Evolutionary conservation across 2,329 filamentous ascomycete species (phyloP), one percentile per base, ranked within the genome.

Genomic region (Allantophomopsis cytisporea): DNA sequence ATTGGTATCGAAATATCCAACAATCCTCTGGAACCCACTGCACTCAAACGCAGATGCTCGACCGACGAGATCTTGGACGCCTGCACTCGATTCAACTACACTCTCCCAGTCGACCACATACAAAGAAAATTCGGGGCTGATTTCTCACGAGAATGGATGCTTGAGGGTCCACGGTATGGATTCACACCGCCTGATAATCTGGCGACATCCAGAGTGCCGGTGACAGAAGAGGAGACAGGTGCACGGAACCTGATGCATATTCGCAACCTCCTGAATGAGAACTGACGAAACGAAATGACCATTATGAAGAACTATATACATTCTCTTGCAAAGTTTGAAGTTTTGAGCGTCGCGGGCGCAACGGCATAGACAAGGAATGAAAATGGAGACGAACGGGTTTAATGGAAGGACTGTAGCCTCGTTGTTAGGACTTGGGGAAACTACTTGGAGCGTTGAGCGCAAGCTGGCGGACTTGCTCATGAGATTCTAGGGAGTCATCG

Each of bases 31-130:
- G 42, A 48, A 5, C 8, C 16, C 39, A 3, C 38, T 43, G 2
- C 39, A 23, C 17, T 32, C 37, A 39, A 43, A 20, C 33, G 42
- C 7, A 23, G 35, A 8, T 53, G 50, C 39, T 42, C 41, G 5
- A 45, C 53, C 12, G 53, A 57, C 39, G 54, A 58, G 38, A 35
- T 58, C 12, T 43, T 58, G 14, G 49, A 55, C 36, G 55, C 53
- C 13, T 58, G 53, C 38, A 56, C 51, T 5, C 40, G 52, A 32
- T 41, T 47, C 2, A 53, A 47, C 5, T 58, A 57, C 44, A 21
- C 41, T 14, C 54, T 54, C 32, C 54, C 55, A 7, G 21, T 52
- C 11, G 34, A 45, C 14, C 42, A 48, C 16, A 50, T 62, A 41
- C 36, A 53, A 43, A 40, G 40, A 18, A 49, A 48, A 37, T 51